Conservation (phyloP, 2,329 filamentous ascomycete genomes). For the Grosmannia serpens region DNA sequence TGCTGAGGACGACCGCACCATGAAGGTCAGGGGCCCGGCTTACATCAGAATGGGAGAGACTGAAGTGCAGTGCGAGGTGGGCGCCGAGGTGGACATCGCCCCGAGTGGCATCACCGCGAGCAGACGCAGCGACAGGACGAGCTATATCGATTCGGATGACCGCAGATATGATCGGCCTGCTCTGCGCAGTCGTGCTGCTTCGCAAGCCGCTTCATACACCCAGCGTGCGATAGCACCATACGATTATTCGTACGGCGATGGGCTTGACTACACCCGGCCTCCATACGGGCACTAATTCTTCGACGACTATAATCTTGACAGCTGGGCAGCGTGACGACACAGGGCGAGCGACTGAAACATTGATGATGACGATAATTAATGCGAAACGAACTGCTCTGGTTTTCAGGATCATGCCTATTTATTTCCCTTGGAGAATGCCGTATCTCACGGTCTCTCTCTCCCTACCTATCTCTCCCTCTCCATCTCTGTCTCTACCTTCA, state of each 20-base stretch:
- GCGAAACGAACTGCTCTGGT: not conserved
- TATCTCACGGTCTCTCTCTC: not conserved
- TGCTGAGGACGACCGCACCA: slow-evolving; percentile 46
- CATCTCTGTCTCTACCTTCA: not conserved
- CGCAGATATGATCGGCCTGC: slow-evolving; percentile 34
- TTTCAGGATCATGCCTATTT: not conserved
- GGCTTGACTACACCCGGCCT: slow-evolving; percentile 5
- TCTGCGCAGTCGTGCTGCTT: slow-evolving; percentile 33
- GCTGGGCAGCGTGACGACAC: not conserved
- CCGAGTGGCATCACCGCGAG: slow-evolving; percentile 15
- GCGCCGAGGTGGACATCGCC: slow-evolving; percentile 48
- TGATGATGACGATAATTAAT: slow-evolving; percentile 6
- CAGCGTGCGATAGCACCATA: slow-evolving; percentile 13
- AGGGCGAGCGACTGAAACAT: not conserved
- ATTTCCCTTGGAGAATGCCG: not conserved
- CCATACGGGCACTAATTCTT: not conserved
- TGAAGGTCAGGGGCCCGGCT: slow-evolving; percentile 46
- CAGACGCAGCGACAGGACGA: slow-evolving; percentile 36
- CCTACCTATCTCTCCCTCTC: not conserved
- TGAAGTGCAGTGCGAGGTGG: slow-evolving; percentile 47
- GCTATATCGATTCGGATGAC: slow-evolving; percentile 39
- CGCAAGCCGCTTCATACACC: slow-evolving; percentile 36
- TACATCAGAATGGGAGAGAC: slow-evolving; percentile 43
- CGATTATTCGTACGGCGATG: slow-evolving; percentile 13
- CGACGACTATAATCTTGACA: not conserved